These are phyloP conservation scores for Pulicaria dysenterica DNA, from an alignment of 129 eudicot species.

Conservation along the genomic window DNA sequence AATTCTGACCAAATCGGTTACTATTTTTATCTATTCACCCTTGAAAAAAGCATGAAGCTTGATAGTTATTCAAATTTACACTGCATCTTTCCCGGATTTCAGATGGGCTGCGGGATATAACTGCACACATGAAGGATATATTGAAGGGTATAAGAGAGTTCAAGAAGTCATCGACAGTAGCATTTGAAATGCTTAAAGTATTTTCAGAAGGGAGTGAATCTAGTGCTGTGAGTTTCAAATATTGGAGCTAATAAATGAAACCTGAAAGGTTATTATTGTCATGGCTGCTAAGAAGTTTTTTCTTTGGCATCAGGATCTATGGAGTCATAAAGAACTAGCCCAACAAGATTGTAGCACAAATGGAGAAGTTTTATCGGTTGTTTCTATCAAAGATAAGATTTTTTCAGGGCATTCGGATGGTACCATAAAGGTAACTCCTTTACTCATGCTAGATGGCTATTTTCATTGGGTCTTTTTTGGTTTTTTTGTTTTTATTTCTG, in stretches of 20 bases:
- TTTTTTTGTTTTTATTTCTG: background rate
- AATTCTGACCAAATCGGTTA: background rate
- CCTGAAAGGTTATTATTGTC: background rate
- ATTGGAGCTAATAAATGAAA: conserved; percentile 1
- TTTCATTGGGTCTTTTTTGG: background rate
- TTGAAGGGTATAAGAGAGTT: conserved; percentile 70
- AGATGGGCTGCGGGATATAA: conserved; percentile 68
- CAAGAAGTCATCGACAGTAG: conserved; percentile 59
- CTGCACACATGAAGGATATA: conserved; percentile 65
- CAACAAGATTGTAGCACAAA: conserved; percentile 62
- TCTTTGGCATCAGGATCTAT: conserved; percentile 51
- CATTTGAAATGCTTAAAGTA: conserved; percentile 66
- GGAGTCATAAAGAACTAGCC: conserved; percentile 69
- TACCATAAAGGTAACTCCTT: conserved; percentile 57
- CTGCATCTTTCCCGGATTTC: conserved; percentile 25
- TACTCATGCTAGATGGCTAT: background rate
- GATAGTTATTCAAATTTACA: background rate
- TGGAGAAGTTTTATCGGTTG: conserved; percentile 64
- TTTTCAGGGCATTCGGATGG: conserved; percentile 86
- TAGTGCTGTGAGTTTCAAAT: conserved; percentile 57
- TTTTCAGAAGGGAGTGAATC: conserved; percentile 70
- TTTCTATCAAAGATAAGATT: conserved; percentile 50
- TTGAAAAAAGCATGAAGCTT: background rate
- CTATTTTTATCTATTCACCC: background rate
- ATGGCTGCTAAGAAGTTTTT: conserved; percentile 27